phyloP scores from a whole-genome alignment of 2,329 filamentous ascomycete species.

The Mycosphaerella sp. region DNA sequence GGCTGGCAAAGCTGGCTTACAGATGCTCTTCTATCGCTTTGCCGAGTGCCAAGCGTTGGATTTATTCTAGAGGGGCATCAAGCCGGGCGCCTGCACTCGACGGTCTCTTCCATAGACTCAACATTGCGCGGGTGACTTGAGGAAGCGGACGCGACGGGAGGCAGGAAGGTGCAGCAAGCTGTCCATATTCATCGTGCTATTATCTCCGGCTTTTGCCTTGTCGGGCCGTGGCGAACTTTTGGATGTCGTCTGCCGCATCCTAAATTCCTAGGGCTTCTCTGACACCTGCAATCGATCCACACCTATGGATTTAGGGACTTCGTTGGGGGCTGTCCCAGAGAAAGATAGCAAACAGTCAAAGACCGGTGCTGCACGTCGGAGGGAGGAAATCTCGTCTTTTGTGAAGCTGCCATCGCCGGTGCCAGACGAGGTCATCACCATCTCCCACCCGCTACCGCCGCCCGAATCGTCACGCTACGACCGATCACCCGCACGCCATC shows the following conservation, averaged over 20 bases:
- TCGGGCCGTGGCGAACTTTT: conserved; percentile 1
- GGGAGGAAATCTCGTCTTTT: not conserved
- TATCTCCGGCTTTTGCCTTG: conserved; percentile 4
- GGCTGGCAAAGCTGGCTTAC: not conserved
- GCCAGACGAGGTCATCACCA: conserved; percentile 3
- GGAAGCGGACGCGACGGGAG: not conserved
- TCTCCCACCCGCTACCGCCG: conserved; percentile 10
- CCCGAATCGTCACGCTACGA: conserved; percentile 9
- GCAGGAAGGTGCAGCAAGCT: not conserved
- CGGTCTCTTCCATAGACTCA: not conserved
- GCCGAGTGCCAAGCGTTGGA: not conserved
- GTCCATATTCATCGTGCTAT: conserved; percentile 2
- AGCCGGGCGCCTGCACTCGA: not conserved
- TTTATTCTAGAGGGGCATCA: not conserved
- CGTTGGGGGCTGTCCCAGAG: not conserved
- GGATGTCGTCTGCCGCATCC: not conserved
- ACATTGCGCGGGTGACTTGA: not conserved
- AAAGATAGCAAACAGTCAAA: conserved; percentile 3
- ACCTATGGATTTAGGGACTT: conserved; percentile 1
- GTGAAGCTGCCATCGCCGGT: conserved; percentile 9
- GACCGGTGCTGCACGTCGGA: not conserved
- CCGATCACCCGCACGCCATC: conserved; percentile 13
- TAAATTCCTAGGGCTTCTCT: not conserved
- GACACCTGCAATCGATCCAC: conserved; percentile 4
- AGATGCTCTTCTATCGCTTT: not conserved